phyloP scores from a whole-genome alignment of 495 filamentous ascomycete genomes.

The Neurospora sp. region DNA sequence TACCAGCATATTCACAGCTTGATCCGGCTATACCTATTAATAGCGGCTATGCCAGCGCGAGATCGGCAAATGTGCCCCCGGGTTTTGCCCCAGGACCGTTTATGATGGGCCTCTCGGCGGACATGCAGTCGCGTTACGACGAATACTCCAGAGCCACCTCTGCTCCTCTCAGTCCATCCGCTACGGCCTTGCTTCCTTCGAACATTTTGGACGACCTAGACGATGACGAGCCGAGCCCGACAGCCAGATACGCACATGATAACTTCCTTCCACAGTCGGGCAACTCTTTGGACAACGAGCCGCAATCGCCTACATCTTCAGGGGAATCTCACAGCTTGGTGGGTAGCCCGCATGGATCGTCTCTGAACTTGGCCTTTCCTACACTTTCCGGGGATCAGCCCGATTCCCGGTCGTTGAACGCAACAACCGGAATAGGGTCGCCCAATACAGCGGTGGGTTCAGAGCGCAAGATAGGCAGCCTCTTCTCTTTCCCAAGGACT shows the following conservation, averaged over 20 bases:
- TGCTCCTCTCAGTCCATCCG: conserved; percentile 72
- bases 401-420: conserved; percentile 27
- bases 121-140: conserved; percentile 24
- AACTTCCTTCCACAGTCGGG: conserved; percentile 21
- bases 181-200: conserved; percentile 66
- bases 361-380: conserved; percentile 45
- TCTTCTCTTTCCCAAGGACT: conserved; percentile 60
- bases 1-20: conserved; percentile 28
- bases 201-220: conserved; percentile 61
- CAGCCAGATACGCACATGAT: conserved; percentile 28
- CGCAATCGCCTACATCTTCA: conserved; percentile 65
- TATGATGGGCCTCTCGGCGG: conserved; percentile 32
- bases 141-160: conserved; percentile 39
- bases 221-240: conserved; percentile 55
- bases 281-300: conserved; percentile 38
- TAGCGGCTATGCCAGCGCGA: conserved; percentile 27
- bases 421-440: conserved; percentile 8
- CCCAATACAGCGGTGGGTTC: conserved; percentile 10
- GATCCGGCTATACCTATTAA: conserved; percentile 24
- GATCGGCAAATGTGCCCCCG: conserved; percentile 33
- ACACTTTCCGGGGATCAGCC: conserved; percentile 30
- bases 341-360: conserved; percentile 55
- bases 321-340: conserved; percentile 53
- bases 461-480: conserved; percentile 28
- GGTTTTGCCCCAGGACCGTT: conserved; percentile 44